Conservation (phyloP, 352 stramenopile species). For the Globisporangium spinosum region DNA sequence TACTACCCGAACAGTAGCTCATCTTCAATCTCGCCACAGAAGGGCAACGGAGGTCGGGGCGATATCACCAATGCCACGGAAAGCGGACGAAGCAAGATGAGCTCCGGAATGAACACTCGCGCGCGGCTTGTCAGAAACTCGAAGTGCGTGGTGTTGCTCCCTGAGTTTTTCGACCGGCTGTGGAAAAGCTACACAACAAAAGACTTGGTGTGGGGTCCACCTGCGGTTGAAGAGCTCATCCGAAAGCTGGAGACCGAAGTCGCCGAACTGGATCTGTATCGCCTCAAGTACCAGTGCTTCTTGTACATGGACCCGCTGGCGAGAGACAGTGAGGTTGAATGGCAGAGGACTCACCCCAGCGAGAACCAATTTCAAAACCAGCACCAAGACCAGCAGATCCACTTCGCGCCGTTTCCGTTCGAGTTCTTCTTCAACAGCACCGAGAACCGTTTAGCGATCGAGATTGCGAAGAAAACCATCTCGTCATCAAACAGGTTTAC, state of each 20-base stretch:
- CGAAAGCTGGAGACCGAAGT: constrained; percentile 69
- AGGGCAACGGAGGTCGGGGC: constrained; percentile 33
- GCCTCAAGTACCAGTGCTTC: constrained; percentile 79
- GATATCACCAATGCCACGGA: constrained; percentile 69
- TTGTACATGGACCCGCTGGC: constrained; percentile 77
- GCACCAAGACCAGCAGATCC: constrained; percentile 19
- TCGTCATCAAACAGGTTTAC: constrained; percentile 80
- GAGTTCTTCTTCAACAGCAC: constrained; percentile 68
- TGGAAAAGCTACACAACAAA: constrained; percentile 74
- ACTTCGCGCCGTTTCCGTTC: constrained; percentile 63
- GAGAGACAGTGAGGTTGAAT: constrained; percentile 50
- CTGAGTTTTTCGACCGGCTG: constrained; percentile 85
- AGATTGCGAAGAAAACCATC: constrained; percentile 73
- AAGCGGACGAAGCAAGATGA: constrained; percentile 65
- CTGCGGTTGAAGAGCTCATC: constrained; percentile 72
- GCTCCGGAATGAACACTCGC: constrained; percentile 71
- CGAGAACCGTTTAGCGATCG: constrained; percentile 56
- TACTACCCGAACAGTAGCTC: constrained; percentile 35
- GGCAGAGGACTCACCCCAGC: constrained; percentile 26
- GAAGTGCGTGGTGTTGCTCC: constrained; percentile 80
- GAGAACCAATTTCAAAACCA: constrained; percentile 23
- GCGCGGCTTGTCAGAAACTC: constrained; percentile 64
- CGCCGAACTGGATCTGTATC: constrained; percentile 67
- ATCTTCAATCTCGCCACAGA: constrained; percentile 29
- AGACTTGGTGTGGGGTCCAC: constrained; percentile 75